Evolutionary conservation across 257 asterid species (phyloP).

Genomic region (Echites panduratus): DNA sequence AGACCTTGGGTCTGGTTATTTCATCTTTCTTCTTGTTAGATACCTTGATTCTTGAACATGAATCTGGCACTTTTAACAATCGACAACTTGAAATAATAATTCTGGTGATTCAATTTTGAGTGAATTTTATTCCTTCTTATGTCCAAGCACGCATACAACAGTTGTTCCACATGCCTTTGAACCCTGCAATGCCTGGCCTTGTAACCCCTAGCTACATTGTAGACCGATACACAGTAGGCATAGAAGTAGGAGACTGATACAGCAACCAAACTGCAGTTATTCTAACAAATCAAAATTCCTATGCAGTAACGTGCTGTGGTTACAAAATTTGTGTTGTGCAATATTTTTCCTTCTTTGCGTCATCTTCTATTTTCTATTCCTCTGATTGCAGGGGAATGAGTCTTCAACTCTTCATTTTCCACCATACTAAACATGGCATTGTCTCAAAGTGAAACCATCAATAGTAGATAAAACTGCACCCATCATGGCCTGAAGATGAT

Average conservation of each 20-base stretch:
- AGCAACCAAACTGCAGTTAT: neutral
- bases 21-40: neutral
- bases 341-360: neutral
- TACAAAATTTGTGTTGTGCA: neutral
- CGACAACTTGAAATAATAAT: neutral
- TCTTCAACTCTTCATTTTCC: neutral
- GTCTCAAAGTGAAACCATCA: constrained; percentile 18
- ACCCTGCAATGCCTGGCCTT: neutral
- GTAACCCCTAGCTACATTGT: neutral
- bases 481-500: constrained; percentile 56
- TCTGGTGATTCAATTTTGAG: neutral
- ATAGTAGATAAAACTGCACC: constrained; percentile 60
- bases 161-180: neutral
- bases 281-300: neutral
- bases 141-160: neutral
- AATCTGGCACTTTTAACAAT: neutral
- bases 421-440: neutral
- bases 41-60: neutral
- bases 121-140: neutral
- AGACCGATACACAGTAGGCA: too few relatives aligned
- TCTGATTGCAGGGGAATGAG: too few relatives aligned
- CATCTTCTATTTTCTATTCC: neutral
- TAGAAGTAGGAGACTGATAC: neutral
- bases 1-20: neutral
- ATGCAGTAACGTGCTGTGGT: neutral